Evolutionary conservation across 805 yeast species (phyloP).

Genomic region (Groenewaldozyma salmanticensis): DNA sequence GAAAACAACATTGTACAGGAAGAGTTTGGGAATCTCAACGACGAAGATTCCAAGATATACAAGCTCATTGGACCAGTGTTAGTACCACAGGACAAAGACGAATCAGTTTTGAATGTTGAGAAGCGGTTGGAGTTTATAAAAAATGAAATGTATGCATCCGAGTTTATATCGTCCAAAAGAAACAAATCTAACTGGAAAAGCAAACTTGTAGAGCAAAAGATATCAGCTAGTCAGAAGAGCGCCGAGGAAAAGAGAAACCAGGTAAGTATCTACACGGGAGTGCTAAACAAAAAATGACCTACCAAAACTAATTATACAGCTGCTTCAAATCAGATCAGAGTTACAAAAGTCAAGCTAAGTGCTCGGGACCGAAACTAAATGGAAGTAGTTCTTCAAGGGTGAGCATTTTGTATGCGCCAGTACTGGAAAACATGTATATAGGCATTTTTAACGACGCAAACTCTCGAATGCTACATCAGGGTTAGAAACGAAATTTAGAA

Average conservation of each 20-base stretch:
- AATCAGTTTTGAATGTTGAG: slow-evolving; percentile 74
- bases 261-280: slow-evolving; percentile 14
- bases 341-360: slow-evolving; percentile 26
- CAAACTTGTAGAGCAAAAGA: slow-evolving; percentile 64
- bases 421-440: slow-evolving; percentile 54
- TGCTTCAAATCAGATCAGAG: background rate
- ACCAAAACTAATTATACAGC: background rate
- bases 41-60: slow-evolving; percentile 59
- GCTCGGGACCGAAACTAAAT: slow-evolving; percentile 77
- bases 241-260: slow-evolving; percentile 53
- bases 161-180: background rate
- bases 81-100: slow-evolving; percentile 76
- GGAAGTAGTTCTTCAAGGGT: slow-evolving; percentile 64
- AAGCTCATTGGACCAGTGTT: slow-evolving; percentile 89
- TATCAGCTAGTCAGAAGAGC: slow-evolving; percentile 43
- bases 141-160: slow-evolving; percentile 51
- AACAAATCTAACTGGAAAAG: slow-evolving; percentile 19
- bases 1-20: slow-evolving; percentile 83
- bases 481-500: background rate
- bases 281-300: too few species aligned
- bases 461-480: slow-evolving; percentile 47
- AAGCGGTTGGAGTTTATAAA: slow-evolving; percentile 85
- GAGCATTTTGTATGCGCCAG: slow-evolving; percentile 30
- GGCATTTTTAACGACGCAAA: slow-evolving; percentile 48
- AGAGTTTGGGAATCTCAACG: slow-evolving; percentile 60